Evolutionary conservation across 2,329 filamentous ascomycete genomes (phyloP).

Genomic region (Pyrenophora graminea): DNA sequence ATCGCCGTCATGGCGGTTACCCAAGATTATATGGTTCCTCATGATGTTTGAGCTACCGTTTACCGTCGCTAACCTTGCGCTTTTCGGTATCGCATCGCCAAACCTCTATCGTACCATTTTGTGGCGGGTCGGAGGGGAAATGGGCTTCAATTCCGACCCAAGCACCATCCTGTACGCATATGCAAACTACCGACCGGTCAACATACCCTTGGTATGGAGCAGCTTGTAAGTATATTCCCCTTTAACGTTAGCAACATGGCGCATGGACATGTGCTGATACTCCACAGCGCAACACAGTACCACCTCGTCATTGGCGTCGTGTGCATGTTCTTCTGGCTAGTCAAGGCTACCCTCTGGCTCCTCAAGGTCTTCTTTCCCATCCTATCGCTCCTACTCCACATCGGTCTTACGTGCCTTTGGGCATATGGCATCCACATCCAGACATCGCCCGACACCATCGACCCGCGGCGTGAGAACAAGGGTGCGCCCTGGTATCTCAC

Average conservation of each 20-base stretch:
- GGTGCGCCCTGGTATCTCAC: constrained; percentile 75
- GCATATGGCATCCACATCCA: constrained; percentile 70
- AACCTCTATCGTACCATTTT: constrained; percentile 72
- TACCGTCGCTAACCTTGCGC: constrained; percentile 67
- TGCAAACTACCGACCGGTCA: constrained; percentile 68
- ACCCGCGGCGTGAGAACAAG: constrained; percentile 64
- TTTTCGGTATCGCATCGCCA: constrained; percentile 75
- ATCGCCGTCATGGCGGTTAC: constrained; percentile 59
- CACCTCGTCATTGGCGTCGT: constrained; percentile 78
- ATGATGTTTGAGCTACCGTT: constrained; percentile 69
- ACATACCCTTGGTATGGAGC: constrained; percentile 73
- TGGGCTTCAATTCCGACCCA: constrained; percentile 76
- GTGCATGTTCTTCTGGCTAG: constrained; percentile 74
- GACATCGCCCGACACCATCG: constrained; percentile 72
- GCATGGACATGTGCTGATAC: constrained; percentile 9
- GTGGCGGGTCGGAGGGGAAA: constrained; percentile 72
- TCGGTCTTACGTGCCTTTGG: constrained; percentile 65
- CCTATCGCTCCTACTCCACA: constrained; percentile 63
- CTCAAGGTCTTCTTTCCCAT: constrained; percentile 73
- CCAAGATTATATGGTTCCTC: constrained; percentile 58
- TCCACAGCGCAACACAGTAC: constrained; percentile 68
- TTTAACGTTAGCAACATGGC: too few relatives aligned
- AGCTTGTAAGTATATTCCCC: constrained; percentile 60
- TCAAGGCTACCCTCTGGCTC: constrained; percentile 70
- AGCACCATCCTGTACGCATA: constrained; percentile 71